Conservation (phyloP, 345 rosid species). For the Turnera subulata region DNA sequence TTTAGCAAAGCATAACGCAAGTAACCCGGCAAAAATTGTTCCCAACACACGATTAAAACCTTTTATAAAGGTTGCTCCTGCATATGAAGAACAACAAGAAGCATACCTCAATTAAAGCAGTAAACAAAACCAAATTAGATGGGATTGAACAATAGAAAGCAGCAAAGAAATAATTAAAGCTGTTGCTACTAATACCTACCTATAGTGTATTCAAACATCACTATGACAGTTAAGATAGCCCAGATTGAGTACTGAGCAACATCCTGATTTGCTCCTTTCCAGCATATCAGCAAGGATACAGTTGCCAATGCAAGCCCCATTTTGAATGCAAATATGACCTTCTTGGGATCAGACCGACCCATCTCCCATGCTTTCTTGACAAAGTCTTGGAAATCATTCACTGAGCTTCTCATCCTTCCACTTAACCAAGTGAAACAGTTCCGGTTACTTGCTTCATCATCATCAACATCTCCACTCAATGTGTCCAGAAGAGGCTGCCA, state of each 20-base stretch:
- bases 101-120: background rate
- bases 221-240: slow-evolving; percentile 84
- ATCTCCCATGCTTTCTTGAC: slow-evolving; percentile 34
- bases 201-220: slow-evolving; percentile 75
- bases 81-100: background rate
- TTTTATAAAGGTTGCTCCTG: slow-evolving; percentile 82
- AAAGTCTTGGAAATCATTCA: slow-evolving; percentile 27
- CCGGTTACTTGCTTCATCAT: background rate
- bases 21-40: slow-evolving; percentile 68
- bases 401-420: background rate
- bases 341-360: slow-evolving; percentile 68
- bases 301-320: slow-evolving; percentile 65
- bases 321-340: slow-evolving; percentile 54
- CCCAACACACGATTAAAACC: slow-evolving; percentile 91
- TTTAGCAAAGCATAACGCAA: slow-evolving; percentile 70
- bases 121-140: background rate
- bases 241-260: slow-evolving; percentile 64
- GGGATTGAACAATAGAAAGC: background rate
- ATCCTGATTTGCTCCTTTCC: slow-evolving; percentile 39
- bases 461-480: slow-evolving; percentile 1
- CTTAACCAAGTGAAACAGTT: background rate
- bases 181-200: slow-evolving; percentile 33
- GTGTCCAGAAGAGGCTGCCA: slow-evolving; percentile 4
- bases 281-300: slow-evolving; percentile 49
- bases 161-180: background rate